Conservation (phyloP, 176 grass and related monocot genomes). For the Thalia dealbata region DNA sequence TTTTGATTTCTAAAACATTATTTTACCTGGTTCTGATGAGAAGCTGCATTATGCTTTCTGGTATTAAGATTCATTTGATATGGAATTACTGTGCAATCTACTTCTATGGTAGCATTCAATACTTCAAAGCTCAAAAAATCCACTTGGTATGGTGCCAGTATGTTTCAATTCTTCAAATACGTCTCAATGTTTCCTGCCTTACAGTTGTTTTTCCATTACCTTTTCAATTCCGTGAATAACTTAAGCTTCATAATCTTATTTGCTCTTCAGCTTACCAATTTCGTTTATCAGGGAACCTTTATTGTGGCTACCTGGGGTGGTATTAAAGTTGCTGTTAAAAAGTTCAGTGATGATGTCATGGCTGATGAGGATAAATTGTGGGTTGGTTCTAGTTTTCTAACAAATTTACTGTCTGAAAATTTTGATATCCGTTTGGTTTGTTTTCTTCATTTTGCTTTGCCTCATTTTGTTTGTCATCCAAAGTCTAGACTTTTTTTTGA, state of each 20-base stretch:
- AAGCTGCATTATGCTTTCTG: neutral
- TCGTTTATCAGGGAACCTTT: conserved; percentile 60
- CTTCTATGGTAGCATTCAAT: no score
- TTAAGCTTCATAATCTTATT: neutral
- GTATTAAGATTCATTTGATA: neutral
- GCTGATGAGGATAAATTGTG: conserved; percentile 88
- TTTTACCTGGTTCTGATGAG: neutral
- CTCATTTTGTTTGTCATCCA: conserved; percentile 22
- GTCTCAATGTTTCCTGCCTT: neutral
- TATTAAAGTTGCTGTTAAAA: conserved; percentile 81
- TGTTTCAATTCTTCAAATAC: neutral
- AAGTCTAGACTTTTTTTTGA: conserved; percentile 9
- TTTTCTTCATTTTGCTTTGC: neutral
- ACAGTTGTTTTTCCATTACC: neutral
- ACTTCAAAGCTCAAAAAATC: no score
- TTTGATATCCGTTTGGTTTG: conserved; percentile 18
- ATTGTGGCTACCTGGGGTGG: conserved; percentile 80
- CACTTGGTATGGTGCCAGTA: neutral
- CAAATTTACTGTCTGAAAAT: conserved; percentile 8
- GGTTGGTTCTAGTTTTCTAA: conserved; percentile 32
- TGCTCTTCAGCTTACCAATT: neutral
- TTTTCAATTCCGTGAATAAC: neutral
- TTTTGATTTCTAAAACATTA: neutral
- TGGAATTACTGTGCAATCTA: neutral
- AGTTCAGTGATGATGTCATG: conserved; percentile 74